Conservation (phyloP, 495 filamentous ascomycete species). For the Trichoderma asperelloides region DNA sequence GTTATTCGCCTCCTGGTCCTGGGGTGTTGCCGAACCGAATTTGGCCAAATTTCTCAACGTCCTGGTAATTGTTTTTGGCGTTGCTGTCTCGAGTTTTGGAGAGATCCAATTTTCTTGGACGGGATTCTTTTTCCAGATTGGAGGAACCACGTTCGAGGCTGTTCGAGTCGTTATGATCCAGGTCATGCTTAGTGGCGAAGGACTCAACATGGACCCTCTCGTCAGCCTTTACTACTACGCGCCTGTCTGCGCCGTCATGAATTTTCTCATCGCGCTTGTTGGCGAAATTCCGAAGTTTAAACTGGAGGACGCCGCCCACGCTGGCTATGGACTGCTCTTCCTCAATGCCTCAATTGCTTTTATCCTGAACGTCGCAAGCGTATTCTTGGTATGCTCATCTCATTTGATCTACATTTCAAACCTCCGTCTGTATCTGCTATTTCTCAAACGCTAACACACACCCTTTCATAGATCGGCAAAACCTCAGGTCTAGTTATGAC, state of each 20-base stretch:
- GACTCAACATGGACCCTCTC: conserved; percentile 71
- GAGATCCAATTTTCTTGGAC: conserved; percentile 64
- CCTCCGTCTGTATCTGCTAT: not conserved
- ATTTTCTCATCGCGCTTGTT: conserved; percentile 53
- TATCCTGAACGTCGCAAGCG: conserved; percentile 65
- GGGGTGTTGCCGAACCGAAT: conserved; percentile 53
- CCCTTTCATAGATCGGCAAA: conserved; percentile 52
- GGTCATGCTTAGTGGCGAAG: conserved; percentile 55
- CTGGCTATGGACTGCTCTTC: conserved; percentile 50
- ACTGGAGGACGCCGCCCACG: conserved; percentile 41
- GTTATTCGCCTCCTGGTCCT: conserved; percentile 55
- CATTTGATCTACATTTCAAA: not conserved
- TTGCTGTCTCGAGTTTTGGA: conserved; percentile 63
- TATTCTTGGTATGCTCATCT: conserved; percentile 51
- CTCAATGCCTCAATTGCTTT: conserved; percentile 68
- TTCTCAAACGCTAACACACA: conserved; percentile 7
- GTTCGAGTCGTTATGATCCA: conserved; percentile 72
- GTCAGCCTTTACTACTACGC: conserved; percentile 82
- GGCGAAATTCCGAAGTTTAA: conserved; percentile 49
- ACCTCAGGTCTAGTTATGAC: conserved; percentile 71
- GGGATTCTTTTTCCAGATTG: conserved; percentile 63
- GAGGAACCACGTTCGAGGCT: conserved; percentile 65
- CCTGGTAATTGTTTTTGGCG: conserved; percentile 63
- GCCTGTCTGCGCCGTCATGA: conserved; percentile 68
- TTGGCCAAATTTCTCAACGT: conserved; percentile 56